A percentile compares a stretch with the other conserved stretches of the same genome.
phyloP scores from a whole-genome alignment of 192 early-diverging fungal species.

The Dissophora ornata region DNA sequence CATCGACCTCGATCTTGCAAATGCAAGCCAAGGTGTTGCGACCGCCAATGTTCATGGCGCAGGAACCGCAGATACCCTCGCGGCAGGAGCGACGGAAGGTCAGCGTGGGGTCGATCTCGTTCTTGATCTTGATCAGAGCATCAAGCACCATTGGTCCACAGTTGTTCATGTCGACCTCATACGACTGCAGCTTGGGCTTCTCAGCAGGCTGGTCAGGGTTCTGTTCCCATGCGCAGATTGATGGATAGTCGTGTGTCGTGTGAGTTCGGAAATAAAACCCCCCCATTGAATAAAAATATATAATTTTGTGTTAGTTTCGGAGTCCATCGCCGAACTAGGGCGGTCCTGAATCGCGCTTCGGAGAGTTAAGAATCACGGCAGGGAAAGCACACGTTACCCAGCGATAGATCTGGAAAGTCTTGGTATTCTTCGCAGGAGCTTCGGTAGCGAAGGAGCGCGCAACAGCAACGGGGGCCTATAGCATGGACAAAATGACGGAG shows the following conservation, averaged over 20 bases:
- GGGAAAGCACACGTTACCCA: constrained; percentile 75
- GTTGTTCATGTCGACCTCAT: constrained; percentile 90
- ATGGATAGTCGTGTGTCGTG: not conserved
- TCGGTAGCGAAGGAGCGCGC: constrained; percentile 61
- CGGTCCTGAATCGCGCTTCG: not conserved
- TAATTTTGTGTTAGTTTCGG: constrained; percentile 20
- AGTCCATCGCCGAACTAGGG: constrained; percentile 10
- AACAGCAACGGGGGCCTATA: constrained; percentile 44
- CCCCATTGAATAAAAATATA: not conserved
- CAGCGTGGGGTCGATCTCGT: constrained; percentile 92
- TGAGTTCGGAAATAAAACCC: not conserved
- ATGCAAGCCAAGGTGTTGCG: constrained; percentile 95
- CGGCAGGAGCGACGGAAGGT: constrained; percentile 97
- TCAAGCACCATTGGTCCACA: constrained; percentile 98
- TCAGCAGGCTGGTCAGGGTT: constrained; percentile 89
- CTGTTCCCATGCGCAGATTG: constrained; percentile 40
- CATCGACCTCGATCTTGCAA: constrained; percentile 82
- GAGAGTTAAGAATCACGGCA: not conserved
- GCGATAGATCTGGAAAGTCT: constrained; percentile 96
- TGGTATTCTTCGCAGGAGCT: constrained; percentile 62
- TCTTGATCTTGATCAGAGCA: constrained; percentile 97
- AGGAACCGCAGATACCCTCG: constrained; percentile 98
- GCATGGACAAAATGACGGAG: not conserved
- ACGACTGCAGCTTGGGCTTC: constrained; percentile 89
- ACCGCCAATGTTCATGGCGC: constrained; percentile 99